Base-by-base conservation (phyloP, 2,329 filamentous ascomycete species). In the Aspergillus candidus region DNA sequence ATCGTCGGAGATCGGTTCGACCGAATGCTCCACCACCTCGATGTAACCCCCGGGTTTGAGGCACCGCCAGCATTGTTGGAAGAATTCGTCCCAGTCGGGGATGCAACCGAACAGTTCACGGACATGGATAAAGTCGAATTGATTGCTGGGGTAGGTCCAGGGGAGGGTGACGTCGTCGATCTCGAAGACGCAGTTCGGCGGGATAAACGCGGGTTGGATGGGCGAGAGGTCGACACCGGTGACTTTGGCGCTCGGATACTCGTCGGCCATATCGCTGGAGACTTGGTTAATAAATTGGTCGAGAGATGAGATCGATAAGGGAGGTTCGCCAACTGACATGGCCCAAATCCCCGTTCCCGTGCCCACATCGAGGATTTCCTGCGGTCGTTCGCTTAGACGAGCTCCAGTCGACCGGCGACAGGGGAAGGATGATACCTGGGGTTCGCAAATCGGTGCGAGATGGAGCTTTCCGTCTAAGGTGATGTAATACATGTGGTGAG, bases 201-300 rank as follows among this genome's bases (percentile, higher is more conserved):
- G 72, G 1, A 74, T 68, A 32, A 57, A 70, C 43, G 59, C 56
- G 4, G 72, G 73, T 49, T 76, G 73, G 38, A 75, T 75, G 32
- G 73, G 72, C 1, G 68, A 72, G 36, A 75, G 66, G 51, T 75
- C 72, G 15, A 66, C 70, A 32, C 73, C 74, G 4, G 66, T 67
- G 32, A 77, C 66, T 18, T 60, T 54, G 11, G 72, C 68, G 17
- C 56, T 57, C 6, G 67, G 66, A 44, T 66, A 56, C 34, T 63
- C 33, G 52, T 70, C 49, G 40, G 59, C 62, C 36, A 64, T 54
- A 32, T 59, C 56, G n/a, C 54, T 61, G 42, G 42, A 10, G 50
- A 27, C 18, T 27, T 3, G 22, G 22, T 27, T 22, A 43, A 41
- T 10, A 18, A 18, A 12, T 3, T 22, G 34, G 32, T 5, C 10